Evolutionary conservation across 2,329 filamentous ascomycete genomes (phyloP).

Genomic region (Penicillium sp.): DNA sequence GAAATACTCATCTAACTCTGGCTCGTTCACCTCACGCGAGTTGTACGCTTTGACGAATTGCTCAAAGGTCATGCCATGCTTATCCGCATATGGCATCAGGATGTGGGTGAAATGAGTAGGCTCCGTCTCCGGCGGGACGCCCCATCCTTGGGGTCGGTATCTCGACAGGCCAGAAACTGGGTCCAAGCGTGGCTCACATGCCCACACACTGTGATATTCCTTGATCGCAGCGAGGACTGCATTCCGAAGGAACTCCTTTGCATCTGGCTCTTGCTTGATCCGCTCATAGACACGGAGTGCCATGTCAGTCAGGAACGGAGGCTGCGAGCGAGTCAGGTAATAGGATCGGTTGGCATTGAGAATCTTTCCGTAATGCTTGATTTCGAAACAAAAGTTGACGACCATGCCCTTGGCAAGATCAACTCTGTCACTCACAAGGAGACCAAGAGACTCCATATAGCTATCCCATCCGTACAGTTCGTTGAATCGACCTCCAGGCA

Average conservation of each 20-base stretch:
- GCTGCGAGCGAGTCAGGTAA: conserved; percentile 91
- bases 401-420: conserved; percentile 94
- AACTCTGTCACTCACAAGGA: conserved; percentile 80
- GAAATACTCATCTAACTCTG: conserved; percentile 92
- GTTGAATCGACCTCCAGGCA: conserved; percentile 95
- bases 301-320: conserved; percentile 97
- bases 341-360: conserved; percentile 96
- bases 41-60: conserved; percentile 93
- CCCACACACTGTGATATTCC: conserved; percentile 92
- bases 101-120: conserved; percentile 83
- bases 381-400: conserved; percentile 95
- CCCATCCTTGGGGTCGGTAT: conserved; percentile 79
- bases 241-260: conserved; percentile 76
- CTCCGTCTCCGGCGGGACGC: conserved; percentile 90
- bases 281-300: conserved; percentile 88
- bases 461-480: conserved; percentile 99
- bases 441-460: conserved; percentile 94
- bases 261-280: conserved; percentile 81
- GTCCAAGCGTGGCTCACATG: conserved; percentile 73
- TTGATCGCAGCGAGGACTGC: conserved; percentile 92
- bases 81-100: conserved; percentile 77
- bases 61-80: conserved; percentile 77
- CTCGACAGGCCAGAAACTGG: conserved; percentile 75
- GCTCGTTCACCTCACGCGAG: conserved; percentile 70
- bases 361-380: conserved; percentile 97